These are phyloP conservation scores for Paramecium tetraurelia DNA, from an alignment of 73 alveolate species.

Conservation along the genomic window DNA sequence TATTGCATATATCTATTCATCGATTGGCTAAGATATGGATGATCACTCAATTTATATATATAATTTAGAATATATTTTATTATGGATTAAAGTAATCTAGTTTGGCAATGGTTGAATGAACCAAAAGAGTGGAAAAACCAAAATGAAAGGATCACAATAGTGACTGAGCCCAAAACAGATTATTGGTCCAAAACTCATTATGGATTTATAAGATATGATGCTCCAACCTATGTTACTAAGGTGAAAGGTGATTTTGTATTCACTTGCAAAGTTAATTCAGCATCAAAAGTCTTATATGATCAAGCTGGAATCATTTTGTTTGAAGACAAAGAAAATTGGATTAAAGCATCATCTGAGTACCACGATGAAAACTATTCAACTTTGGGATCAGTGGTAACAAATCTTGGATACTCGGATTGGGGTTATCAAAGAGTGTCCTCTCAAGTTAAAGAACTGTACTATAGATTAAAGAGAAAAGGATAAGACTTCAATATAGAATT, in stretches of 20 bases:
- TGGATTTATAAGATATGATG: background rate
- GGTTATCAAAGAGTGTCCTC: background rate
- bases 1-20: background rate
- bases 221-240: background rate
- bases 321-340: background rate
- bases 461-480: background rate
- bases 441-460: background rate
- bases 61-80: background rate
- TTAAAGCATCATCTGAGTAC: background rate
- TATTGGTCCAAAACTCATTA: constrained; percentile 20
- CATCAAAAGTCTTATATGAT: background rate
- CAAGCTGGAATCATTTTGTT: background rate
- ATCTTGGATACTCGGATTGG: constrained; percentile 32
- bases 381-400: constrained; percentile 18
- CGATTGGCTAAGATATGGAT: background rate
- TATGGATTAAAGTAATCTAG: background rate
- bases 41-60: background rate
- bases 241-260: background rate
- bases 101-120: background rate
- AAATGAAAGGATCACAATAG: background rate
- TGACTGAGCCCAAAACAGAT: background rate
- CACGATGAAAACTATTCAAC: background rate
- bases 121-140: background rate
- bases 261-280: background rate
- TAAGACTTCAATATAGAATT: background rate